phyloP scores from a whole-genome alignment of 768 basidiomycete species.

The Xerocomellus dryophilus region DNA sequence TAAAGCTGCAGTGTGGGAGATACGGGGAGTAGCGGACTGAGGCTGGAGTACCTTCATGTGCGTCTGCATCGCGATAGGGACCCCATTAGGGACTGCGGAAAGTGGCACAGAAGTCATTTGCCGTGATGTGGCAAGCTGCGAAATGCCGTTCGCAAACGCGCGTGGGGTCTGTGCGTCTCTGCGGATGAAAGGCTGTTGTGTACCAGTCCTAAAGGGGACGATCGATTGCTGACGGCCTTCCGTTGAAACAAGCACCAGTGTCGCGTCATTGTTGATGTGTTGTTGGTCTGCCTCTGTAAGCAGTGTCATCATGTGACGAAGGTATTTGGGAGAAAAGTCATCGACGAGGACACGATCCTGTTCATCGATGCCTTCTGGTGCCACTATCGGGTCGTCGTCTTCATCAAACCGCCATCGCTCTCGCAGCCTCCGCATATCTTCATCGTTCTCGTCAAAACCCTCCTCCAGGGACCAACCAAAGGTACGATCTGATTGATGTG shows the following conservation, averaged over 20 bases:
- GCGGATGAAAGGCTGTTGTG: conserved; percentile 29
- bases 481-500: conserved; percentile 4
- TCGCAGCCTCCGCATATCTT: conserved; percentile 43
- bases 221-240: conserved; percentile 53
- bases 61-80: conserved; percentile 57
- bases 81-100: conserved; percentile 38
- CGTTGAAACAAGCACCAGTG: conserved; percentile 38
- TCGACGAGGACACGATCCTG: conserved; percentile 68
- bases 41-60: conserved; percentile 61
- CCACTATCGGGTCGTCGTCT: conserved; percentile 57
- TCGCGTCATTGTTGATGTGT: conserved; percentile 49
- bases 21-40: conserved; percentile 49
- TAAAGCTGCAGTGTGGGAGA: conserved; percentile 45
- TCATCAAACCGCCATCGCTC: conserved; percentile 70
- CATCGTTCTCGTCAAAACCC: conserved; percentile 28
- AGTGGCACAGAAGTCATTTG: conserved; percentile 23
- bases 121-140: conserved; percentile 24
- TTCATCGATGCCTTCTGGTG: conserved; percentile 62
- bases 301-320: conserved; percentile 54
- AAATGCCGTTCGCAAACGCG: conserved; percentile 23
- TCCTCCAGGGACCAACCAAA: conserved; percentile 30
- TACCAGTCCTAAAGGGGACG: conserved; percentile 44
- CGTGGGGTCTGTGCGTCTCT: conserved; percentile 26
- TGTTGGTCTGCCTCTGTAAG: conserved; percentile 53
- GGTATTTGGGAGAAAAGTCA: conserved; percentile 61